Conservation (phyloP, 345 rosid species). For the Gynandropsis gynandra region DNA sequence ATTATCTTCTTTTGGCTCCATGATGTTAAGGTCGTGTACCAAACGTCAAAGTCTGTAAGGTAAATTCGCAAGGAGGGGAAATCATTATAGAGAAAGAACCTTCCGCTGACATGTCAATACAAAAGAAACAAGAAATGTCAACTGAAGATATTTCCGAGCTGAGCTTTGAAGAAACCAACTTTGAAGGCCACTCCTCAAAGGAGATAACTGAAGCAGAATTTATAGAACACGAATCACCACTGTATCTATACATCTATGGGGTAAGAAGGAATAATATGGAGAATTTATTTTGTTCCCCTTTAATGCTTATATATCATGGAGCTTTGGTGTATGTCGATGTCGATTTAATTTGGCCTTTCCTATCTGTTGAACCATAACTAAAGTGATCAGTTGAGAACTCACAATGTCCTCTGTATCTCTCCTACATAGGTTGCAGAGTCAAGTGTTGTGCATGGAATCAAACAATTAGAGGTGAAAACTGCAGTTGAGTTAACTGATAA, state of each 20-base stretch:
- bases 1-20: conserved; percentile 16
- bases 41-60: conserved; percentile 55
- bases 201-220: conserved; percentile 29
- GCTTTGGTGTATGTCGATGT: too few species aligned
- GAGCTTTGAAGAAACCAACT: conserved; percentile 23
- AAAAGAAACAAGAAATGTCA: conserved; percentile 27
- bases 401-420: conserved; percentile 7
- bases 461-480: conserved; percentile 50
- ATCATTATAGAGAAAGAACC: conserved; percentile 28
- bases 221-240: conserved; percentile 24
- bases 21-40: conserved; percentile 53
- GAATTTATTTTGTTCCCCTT: conserved; percentile 3
- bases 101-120: conserved; percentile 14
- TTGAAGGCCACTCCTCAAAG: conserved; percentile 26
- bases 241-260: conserved; percentile 61
- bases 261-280: conserved; percentile 32
- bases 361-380: background rate
- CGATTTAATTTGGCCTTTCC: too few species aligned
- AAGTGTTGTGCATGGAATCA: conserved; percentile 58
- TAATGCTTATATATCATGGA: too few species aligned
- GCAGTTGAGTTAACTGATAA: conserved; percentile 51
- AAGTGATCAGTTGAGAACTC: background rate
- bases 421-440: conserved; percentile 56
- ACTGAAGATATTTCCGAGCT: conserved; percentile 28
- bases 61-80: conserved; percentile 34